Evolutionary conservation across 441 rosid genomes (phyloP).

Genomic region (Syzygium malaccense): DNA sequence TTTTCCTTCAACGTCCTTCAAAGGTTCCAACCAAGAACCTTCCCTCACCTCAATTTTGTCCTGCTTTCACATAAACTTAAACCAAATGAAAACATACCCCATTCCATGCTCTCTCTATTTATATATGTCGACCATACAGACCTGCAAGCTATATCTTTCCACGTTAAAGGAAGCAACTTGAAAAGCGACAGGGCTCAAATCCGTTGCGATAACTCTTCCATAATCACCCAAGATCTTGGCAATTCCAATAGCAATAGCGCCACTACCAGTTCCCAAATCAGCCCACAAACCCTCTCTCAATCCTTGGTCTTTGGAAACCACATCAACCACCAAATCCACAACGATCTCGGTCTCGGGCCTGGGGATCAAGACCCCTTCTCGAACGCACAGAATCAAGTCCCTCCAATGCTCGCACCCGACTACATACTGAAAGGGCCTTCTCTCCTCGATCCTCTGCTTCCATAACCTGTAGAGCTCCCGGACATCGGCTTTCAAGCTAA

Average conservation of each 20-base stretch:
- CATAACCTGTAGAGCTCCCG: constrained; percentile 63
- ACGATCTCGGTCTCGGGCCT: constrained; percentile 85
- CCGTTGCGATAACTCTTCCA: constrained; percentile 70
- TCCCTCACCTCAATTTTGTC: constrained; percentile 46
- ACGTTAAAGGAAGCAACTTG: constrained; percentile 56
- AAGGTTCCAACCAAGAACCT: constrained; percentile 88
- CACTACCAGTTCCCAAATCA: constrained; percentile 77
- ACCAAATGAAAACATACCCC: not conserved
- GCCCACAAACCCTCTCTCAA: constrained; percentile 57
- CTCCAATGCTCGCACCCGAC: constrained; percentile 97
- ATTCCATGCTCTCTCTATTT: not conserved
- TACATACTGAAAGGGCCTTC: constrained; percentile 80
- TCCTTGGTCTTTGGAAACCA: constrained; percentile 14
- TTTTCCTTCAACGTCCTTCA: constrained; percentile 53
- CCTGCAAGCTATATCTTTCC: constrained; percentile 65
- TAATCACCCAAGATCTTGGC: constrained; percentile 31
- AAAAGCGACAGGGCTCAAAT: constrained; percentile 61
- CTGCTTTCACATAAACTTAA: constrained; percentile 19
- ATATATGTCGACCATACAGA: not conserved
- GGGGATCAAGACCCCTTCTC: constrained; percentile 90
- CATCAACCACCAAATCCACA: constrained; percentile 55
- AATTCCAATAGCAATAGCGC: constrained; percentile 72
- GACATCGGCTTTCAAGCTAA: constrained; percentile 27
- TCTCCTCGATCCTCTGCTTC: constrained; percentile 74
- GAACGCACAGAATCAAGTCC: constrained; percentile 73